These are phyloP conservation scores for Penicillium sp. DNA, from an alignment of 2,329 filamentous ascomycete genomes.

Conservation along the genomic window DNA sequence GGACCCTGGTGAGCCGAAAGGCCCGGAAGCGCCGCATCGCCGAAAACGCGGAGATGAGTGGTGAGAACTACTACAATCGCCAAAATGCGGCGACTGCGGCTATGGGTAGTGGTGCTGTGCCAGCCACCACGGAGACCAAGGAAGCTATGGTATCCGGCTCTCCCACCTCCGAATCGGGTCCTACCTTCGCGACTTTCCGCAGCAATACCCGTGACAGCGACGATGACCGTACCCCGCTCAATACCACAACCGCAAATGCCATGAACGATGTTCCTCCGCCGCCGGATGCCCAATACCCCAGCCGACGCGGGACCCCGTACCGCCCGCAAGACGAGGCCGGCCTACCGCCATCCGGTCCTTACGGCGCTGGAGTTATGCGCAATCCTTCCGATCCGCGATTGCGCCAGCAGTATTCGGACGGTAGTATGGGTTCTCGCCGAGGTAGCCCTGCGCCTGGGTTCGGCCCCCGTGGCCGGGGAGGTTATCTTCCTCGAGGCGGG, in stretches of 20 bases:
- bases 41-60: constrained; percentile 96
- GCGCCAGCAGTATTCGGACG: constrained; percentile 49
- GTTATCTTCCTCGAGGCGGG: constrained; percentile 48
- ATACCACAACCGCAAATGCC: constrained; percentile 23
- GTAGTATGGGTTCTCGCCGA: constrained; percentile 44
- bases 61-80: constrained; percentile 82
- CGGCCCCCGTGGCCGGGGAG: constrained; percentile 57
- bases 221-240: constrained; percentile 44
- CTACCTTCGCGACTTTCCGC: constrained; percentile 49
- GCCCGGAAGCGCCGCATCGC: constrained; percentile 88
- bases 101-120: constrained; percentile 19
- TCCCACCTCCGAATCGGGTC: constrained; percentile 51
- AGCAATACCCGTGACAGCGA: constrained; percentile 34
- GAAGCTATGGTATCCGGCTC: constrained; percentile 58
- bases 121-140: constrained; percentile 48
- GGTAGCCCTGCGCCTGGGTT: constrained; percentile 45
- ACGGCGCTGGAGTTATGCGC: constrained; percentile 36
- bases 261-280: constrained; percentile 27
- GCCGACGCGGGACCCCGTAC: constrained; percentile 33
- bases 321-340: constrained; percentile 39
- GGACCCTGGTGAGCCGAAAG: constrained; percentile 86
- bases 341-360: constrained; percentile 36
- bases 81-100: constrained; percentile 41
- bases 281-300: constrained; percentile 30
- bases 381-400: constrained; percentile 44